Evolutionary conservation across 768 basidiomycete genomes (phyloP), one percentile per base, ranked within the genome.

Genomic region (Suillus weaverae): DNA sequence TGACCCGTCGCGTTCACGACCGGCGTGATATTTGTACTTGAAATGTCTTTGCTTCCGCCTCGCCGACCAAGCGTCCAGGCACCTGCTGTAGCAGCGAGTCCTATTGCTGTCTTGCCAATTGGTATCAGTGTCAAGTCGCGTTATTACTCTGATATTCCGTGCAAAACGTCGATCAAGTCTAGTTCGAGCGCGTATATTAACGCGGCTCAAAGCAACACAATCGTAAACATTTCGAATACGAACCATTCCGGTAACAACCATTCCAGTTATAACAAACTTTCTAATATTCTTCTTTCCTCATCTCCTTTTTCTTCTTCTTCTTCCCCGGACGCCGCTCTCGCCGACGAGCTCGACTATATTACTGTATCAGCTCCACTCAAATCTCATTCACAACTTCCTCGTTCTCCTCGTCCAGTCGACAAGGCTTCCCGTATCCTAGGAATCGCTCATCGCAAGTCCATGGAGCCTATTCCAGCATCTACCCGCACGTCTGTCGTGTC

Each of bases 391-490:
- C 74, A 77, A 72, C 66, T 78, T 60, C 72, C 80, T 66, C 73
- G 79, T 63, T 71, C 76, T 62, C 20, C 64, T 33, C 71, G 78
- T 62, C 83, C 85, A 65, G 78, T 82, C 33, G 90, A 92, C 77
- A 93, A 93, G 78, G 90, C 92, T 30, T 88, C 91, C 30, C 84
- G 90, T 67, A 82, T 93, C 61, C 85, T 93, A 50, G 92, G 91
- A 68, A 88, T 93, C 70, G 79, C 81, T 56, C 91, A 92, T 74
- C 83, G 87, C 67, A 84, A 81, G 73, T 89, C 88, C 61, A 94
- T 94, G 92, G 91, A 93, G 72, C 92, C 92, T 67, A 89, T 93
- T 69, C 91, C 91, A 60, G 90, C 87, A 32, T 88, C 89, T 5
- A 81, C 86, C 65, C 86, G 92, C 70, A 89, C 84, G 60, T 92